phyloP scores from a whole-genome alignment of 2,329 filamentous ascomycete genomes.

The Ophiostoma novo-ulmi region DNA sequence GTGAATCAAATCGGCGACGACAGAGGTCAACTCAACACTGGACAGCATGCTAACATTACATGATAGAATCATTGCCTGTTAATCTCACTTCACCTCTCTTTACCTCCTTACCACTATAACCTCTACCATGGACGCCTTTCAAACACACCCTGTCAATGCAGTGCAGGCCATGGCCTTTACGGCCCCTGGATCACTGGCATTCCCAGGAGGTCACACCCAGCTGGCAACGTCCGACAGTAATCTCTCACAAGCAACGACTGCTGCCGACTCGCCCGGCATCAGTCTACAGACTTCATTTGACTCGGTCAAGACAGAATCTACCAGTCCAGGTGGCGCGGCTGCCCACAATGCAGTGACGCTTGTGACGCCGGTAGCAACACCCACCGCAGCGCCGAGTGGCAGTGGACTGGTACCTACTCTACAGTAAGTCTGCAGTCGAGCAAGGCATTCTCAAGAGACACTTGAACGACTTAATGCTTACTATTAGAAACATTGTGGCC shows the following conservation, averaged over 20 bases:
- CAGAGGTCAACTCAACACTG: background rate
- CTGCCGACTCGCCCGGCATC: background rate
- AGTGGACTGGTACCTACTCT: constrained; percentile 88
- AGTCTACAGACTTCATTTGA: background rate
- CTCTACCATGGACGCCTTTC: constrained; percentile 72
- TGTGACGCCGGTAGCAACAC: constrained; percentile 86
- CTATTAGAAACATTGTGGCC: constrained; percentile 64
- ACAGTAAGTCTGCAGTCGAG: constrained; percentile 68
- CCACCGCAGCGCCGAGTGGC: constrained; percentile 61
- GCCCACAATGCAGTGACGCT: constrained; percentile 49
- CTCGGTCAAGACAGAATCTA: background rate
- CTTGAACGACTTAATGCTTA: background rate
- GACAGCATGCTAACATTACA: background rate
- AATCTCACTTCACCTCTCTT: background rate
- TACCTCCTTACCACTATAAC: background rate
- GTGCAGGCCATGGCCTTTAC: constrained; percentile 95
- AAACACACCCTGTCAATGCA: constrained; percentile 86
- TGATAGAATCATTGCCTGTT: background rate
- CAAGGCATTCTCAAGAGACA: background rate
- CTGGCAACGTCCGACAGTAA: constrained; percentile 36
- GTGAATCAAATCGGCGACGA: constrained; percentile 28
- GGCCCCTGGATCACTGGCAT: constrained; percentile 84
- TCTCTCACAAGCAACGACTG: constrained; percentile 3
- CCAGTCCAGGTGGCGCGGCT: background rate
- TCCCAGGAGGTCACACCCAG: constrained; percentile 77